Percentiles rank a stretch among this genome's conserved stretches.
Evolutionary conservation across 1,284 basidiomycete species (phyloP).

Genomic region (Cryptococcus sp.): DNA sequence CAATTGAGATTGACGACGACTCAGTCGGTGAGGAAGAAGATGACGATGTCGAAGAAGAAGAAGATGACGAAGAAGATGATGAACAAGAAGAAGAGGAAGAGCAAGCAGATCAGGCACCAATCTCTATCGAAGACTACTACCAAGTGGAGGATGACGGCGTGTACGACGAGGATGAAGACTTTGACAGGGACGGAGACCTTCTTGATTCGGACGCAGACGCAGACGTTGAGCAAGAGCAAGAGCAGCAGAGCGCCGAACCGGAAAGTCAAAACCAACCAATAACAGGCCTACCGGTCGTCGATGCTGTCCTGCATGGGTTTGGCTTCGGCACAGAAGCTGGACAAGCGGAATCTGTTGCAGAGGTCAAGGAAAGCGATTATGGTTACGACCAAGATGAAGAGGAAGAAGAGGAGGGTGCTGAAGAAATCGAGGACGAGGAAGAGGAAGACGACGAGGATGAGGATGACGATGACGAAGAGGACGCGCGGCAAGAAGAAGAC

Average conservation of each 20-base stretch:
- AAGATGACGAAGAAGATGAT: constrained; percentile 12
- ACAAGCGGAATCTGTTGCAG: too few species aligned
- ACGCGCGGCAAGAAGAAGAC: constrained; percentile 13
- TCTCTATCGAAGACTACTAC: background rate
- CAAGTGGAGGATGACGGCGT: constrained; percentile 1
- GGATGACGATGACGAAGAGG: constrained; percentile 11
- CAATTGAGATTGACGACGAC: background rate
- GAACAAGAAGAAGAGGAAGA: constrained; percentile 8
- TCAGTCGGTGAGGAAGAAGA: constrained; percentile 17
- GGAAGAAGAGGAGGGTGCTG: constrained; percentile 10
- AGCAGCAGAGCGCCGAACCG: too few species aligned
- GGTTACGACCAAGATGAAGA: constrained; percentile 19
- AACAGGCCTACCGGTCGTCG: too few species aligned
- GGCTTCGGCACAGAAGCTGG: too few species aligned
- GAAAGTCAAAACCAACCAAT: too few species aligned
- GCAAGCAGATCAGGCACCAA: background rate
- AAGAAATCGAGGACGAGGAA: constrained; percentile 11
- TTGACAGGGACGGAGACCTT: constrained; percentile 3
- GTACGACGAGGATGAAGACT: constrained; percentile 7
- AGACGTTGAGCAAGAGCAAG: too few species aligned
- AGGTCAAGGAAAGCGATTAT: too few species aligned
- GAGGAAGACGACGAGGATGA: constrained; percentile 19
- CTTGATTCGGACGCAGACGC: too few species aligned
- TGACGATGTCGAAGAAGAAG: constrained; percentile 7
- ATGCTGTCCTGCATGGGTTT: too few species aligned